Evolutionary conservation across 2,329 filamentous ascomycete genomes (phyloP), one percentile per base, ranked within the genome.

Genomic region (Trichoderma sp.): DNA sequence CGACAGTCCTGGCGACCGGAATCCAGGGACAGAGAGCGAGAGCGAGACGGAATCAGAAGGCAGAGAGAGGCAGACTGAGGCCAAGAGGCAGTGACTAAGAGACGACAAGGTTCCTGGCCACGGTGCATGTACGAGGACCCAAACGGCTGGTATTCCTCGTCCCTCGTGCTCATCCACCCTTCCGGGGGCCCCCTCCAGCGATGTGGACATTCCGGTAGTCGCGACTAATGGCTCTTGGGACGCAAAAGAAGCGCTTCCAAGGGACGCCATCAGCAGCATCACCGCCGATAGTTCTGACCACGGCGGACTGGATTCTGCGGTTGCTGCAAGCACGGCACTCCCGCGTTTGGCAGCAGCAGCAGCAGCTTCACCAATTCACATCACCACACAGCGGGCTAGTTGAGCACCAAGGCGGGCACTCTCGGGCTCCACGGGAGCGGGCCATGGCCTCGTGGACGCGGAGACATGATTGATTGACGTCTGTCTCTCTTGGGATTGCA

Each of bases 401-500:
- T 26, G 26, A 55, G 55, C 65, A 60, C 56, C 21, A 55, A 32
- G 43, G 34, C 56, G 56, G 65, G 55, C 34, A 56, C 56, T 49
- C 51, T 68, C 65, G 65, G 59, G 66, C 49, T 56, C 49, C 59
- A 68, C 66, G 58, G 46, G 66, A 32, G 59, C 66, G 66, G 66
- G 59, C 58, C 58, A 68, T 64, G 66, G 51, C 66, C 66, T 68
- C 66, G 66, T 68, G 66, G 66, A 68, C 59, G 46, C 66, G 51
- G 58, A 64, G 49, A 51, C 43, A 51, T 58, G n/a, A 24, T 13
- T 49, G n/a, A 39, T 49, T 14, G 32, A 34, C 32, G 32, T 34
- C 32, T 34, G 24, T 24, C 32, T 59, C 52, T 56, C 37, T 59
- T 51, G 64, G 61, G 55, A 60, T 37, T 14, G 58, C 65, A 51